Percentiles rank a stretch among this genome's conserved stretches.
phyloP scores from a whole-genome alignment of 2,329 filamentous ascomycete genomes.

The Hortaea sp. region DNA sequence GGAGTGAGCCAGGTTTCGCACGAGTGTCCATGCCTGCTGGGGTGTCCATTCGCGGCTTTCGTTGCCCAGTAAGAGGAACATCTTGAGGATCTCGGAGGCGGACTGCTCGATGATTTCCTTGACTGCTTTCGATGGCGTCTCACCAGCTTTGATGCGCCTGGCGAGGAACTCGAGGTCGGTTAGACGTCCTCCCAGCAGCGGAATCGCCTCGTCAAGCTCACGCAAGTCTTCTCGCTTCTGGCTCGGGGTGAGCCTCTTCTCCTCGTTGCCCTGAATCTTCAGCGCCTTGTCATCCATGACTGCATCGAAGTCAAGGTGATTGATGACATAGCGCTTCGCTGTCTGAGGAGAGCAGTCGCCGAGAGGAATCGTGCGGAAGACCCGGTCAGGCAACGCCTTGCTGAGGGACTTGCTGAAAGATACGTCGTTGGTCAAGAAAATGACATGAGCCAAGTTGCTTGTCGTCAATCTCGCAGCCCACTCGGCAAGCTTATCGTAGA shows the following conservation, averaged over 20 bases:
- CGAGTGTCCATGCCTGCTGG: slow-evolving; percentile 83
- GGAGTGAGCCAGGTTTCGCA: slow-evolving; percentile 64
- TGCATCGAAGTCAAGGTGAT: slow-evolving; percentile 53
- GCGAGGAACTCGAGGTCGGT: slow-evolving; percentile 91
- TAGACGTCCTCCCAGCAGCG: slow-evolving; percentile 76
- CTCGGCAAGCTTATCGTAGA: slow-evolving; percentile 55
- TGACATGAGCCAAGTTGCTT: slow-evolving; percentile 82
- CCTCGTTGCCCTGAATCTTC: slow-evolving; percentile 29
- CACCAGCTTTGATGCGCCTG: slow-evolving; percentile 78
- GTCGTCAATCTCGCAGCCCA: slow-evolving; percentile 80
- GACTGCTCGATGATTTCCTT: slow-evolving; percentile 82
- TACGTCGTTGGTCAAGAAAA: slow-evolving; percentile 85
- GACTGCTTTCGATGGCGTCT: slow-evolving; percentile 70
- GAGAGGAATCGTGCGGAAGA: slow-evolving; percentile 77
- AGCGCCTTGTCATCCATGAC: slow-evolving; percentile 22
- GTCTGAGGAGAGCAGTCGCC: slow-evolving; percentile 76
- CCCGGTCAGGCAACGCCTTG: slow-evolving; percentile 79
- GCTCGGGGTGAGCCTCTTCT: slow-evolving; percentile 35
- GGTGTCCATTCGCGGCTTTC: slow-evolving; percentile 59
- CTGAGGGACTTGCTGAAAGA: slow-evolving; percentile 80
- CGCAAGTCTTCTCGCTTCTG: slow-evolving; percentile 46
- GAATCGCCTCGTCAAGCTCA: slow-evolving; percentile 73
- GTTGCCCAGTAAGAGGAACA: slow-evolving; percentile 60
- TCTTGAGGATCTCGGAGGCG: slow-evolving; percentile 82
- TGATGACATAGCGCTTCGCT: slow-evolving; percentile 82